Percentiles rank a stretch among this genome's conserved stretches.
Conservation (phyloP, 2,329 filamentous ascomycete genomes). For the Verticillium nubilum region DNA sequence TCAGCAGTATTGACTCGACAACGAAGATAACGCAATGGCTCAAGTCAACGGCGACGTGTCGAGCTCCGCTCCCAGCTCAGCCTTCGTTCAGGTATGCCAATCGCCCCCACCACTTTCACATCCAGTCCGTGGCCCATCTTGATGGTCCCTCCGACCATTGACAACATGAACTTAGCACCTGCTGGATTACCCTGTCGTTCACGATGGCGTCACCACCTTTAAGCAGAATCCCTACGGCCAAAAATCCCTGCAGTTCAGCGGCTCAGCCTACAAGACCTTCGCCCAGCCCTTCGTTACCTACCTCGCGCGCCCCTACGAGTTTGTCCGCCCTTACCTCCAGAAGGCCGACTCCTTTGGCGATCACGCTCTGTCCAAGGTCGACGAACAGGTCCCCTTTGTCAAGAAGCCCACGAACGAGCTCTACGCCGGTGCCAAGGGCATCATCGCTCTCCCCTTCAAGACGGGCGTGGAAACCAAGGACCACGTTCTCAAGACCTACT, state of each 20-base stretch:
- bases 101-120: background rate
- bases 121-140: background rate
- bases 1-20: background rate
- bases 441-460: conserved; percentile 58
- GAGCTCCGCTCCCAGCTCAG: conserved; percentile 37
- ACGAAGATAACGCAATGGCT: conserved; percentile 21
- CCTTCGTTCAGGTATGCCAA: conserved; percentile 42
- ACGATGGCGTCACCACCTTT: conserved; percentile 72
- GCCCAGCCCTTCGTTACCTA: conserved; percentile 75
- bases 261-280: conserved; percentile 69
- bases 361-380: conserved; percentile 63
- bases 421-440: conserved; percentile 55
- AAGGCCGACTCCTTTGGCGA: conserved; percentile 76
- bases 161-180: conserved; percentile 58
- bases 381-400: conserved; percentile 65
- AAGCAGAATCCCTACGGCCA: conserved; percentile 78
- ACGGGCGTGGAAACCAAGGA: conserved; percentile 57
- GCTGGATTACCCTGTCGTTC: conserved; percentile 75
- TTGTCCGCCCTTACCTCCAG: conserved; percentile 77
- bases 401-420: conserved; percentile 72
- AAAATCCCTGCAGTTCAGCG: conserved; percentile 71
- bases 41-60: conserved; percentile 48
- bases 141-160: background rate
- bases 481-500: conserved; percentile 53
- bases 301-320: conserved; percentile 72